Evolutionary conservation across 768 basidiomycete genomes (phyloP).

Genomic region (Russula brevipes): DNA sequence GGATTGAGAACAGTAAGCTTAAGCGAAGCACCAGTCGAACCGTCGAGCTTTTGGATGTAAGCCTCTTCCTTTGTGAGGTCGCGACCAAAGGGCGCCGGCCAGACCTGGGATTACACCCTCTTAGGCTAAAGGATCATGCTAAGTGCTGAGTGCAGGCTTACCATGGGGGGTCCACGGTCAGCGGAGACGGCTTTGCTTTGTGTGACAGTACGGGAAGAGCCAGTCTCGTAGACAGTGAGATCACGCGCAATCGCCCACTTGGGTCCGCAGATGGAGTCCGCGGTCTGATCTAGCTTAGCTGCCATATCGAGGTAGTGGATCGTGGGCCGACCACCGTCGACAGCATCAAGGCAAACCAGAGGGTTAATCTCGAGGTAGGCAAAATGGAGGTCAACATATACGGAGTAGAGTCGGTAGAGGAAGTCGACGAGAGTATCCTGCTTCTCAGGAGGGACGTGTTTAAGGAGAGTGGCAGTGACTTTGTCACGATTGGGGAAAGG

Average conservation of each 20-base stretch:
- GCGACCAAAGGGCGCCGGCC: constrained; percentile 94
- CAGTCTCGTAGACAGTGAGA: constrained; percentile 62
- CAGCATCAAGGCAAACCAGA: constrained; percentile 85
- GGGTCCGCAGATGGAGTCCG: constrained; percentile 94
- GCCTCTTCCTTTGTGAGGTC: constrained; percentile 98
- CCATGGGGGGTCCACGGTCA: constrained; percentile 98
- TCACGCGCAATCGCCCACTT: constrained; percentile 99
- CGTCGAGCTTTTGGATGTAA: constrained; percentile 98
- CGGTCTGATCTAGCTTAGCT: constrained; percentile 98
- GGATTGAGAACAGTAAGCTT: constrained; percentile 96
- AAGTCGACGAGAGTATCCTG: constrained; percentile 93
- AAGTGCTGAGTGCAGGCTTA: constrained; percentile 28
- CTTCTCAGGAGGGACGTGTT: constrained; percentile 77
- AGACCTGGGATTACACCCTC: constrained; percentile 42
- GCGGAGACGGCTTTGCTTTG: constrained; percentile 56
- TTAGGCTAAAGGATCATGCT: not conserved
- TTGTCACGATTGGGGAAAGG: constrained; percentile 78
- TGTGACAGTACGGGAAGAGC: constrained; percentile 39
- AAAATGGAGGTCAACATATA: constrained; percentile 98
- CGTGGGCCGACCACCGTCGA: constrained; percentile 59
- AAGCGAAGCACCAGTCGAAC: constrained; percentile 93
- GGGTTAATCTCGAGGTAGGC: constrained; percentile 99
- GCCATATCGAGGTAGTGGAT: constrained; percentile 99
- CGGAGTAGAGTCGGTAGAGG: constrained; percentile 89
- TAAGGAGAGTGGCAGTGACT: constrained; percentile 71